Evolutionary conservation across 1,284 basidiomycete species (phyloP), one percentile per base, ranked within the genome.

Genomic region (Stygiomarasmius scandens): DNA sequence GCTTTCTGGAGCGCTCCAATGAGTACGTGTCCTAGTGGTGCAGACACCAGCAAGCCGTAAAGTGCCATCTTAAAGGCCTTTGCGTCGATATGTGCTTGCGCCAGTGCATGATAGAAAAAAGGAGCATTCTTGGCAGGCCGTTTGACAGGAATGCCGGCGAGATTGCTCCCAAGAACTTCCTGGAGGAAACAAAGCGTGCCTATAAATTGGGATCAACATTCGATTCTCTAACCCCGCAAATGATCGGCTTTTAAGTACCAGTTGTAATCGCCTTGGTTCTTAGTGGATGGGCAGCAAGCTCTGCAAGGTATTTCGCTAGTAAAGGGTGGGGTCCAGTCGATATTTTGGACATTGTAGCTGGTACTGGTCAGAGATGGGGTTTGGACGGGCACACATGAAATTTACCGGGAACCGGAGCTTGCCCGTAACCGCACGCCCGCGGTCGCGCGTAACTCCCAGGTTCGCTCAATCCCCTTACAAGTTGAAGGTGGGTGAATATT

Each of bases 31-130:
- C 86, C 81, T 43, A 95, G 71, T 2, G 94, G 93, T 4, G 93
- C 93, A n/a, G 91, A 92, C 54, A 95, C 80, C 62, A 90, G 80
- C 75, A 90, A 87, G 62, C 93, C 94, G 66, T 94, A 95, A 25
- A 90, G 58, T 2, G 85, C 88, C 89, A 95, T 93, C 74, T 94
- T 92, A 63, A 90, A 57, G 8, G 92, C 89, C 63, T 83, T 86
- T 49, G 72, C 51, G 66, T 90, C 78, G 47, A 93, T 69, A 65
- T 86, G 86, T 16, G 78, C 73, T 49, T 74, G 73, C 9, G 84
- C 82, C 52, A 92, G 78, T 6, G 76, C 67, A 61, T 84, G 83
- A 38, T 78, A 64, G 61, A 85, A 67, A 12, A 74, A 55, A 1
- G 87, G 79, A 0, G 84, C 82, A 73, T 84, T 74, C 61, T 84